Percentiles rank a stretch among this genome's conserved stretches.
Conservation (phyloP, 23 red algal genomes). For the Gracilariopsis chorda region DNA sequence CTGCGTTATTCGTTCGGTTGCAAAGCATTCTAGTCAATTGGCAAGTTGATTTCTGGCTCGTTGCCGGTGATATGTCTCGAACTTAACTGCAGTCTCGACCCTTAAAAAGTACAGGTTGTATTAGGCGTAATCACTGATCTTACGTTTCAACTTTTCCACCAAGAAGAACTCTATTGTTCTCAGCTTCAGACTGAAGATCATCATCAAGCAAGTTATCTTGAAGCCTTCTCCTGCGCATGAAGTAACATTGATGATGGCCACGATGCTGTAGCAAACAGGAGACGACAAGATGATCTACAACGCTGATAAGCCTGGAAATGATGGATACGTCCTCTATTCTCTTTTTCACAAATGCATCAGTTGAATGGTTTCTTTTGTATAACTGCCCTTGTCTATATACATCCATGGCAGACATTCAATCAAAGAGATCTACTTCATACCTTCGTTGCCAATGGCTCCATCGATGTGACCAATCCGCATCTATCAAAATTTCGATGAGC, state of each 20-base stretch:
- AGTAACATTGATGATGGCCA: not conserved
- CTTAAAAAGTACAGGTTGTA: too few relatives aligned
- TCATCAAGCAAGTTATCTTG: not conserved
- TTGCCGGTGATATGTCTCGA: too few relatives aligned
- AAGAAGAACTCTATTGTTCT: too few relatives aligned
- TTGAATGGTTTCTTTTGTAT: not conserved
- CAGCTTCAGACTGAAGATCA: too few relatives aligned
- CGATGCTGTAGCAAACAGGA: not conserved
- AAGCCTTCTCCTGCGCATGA: not conserved
- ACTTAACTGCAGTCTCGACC: too few relatives aligned
- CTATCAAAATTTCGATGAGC: not conserved
- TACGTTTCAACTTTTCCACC: too few relatives aligned
- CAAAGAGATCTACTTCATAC: not conserved
- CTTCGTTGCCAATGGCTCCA: not conserved
- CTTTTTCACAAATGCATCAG: not conserved
- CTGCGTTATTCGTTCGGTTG: too few relatives aligned
- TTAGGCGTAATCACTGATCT: too few relatives aligned
- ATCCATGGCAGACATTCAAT: not conserved
- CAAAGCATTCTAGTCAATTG: too few relatives aligned
- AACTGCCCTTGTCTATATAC: not conserved
- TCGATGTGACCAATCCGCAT: not conserved
- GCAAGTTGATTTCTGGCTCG: too few relatives aligned
- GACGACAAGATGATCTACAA: not conserved
- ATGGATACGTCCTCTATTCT: not conserved
- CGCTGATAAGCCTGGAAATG: not conserved